Evolutionary conservation across 192 early-diverging fungal species (phyloP), one percentile per base, ranked within the genome.

Genomic region (Backusella tarrabulga): DNA sequence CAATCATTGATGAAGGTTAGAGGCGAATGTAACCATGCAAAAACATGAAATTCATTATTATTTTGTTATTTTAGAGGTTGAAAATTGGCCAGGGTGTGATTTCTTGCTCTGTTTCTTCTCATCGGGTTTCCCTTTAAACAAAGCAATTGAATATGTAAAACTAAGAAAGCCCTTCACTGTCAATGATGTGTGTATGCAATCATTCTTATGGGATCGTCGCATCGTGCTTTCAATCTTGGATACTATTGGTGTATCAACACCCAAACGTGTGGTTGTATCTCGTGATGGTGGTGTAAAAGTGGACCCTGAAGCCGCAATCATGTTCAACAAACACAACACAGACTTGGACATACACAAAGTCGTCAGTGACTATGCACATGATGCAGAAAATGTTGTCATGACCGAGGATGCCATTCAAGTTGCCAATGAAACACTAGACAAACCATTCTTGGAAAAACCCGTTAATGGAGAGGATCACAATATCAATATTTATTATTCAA

Each of bases 371-470:
- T 72, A 73, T 34, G 23, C 50, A 6, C 44, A 44, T n/a, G 72
- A 76, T 44, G 34, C 75, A 29, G 36, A 76, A 0, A 6, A 52
- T 77, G 38, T 72, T 23, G 77, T 82, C 14, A 79, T 82, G 63
- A 78, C 79, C 34, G 75, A 84, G 15, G 93, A 97, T 76, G 94
- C 90, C 4, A 86, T 97, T 71, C 70, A 84, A 21, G 84, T 96
- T 9, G 93, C 92, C 14, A 84, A 87, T 34, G 67, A 88, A 71
- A 85, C 81, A 32, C 86, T 99, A 15, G 84, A 81, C 76, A 99
- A 99, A 80, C 96, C 97, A n/a, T 99, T 97, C 88, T 95, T 99
- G 14, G 97, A 99, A 80, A 99, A 99, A 79, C 97, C 97, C 6
- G 92, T 95, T 26, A 91, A 92, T 35, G 94, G 97, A 34, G 97